Evolutionary conservation across 305 asterid species (phyloP).

Genomic region (Caryopteris hybrid): DNA sequence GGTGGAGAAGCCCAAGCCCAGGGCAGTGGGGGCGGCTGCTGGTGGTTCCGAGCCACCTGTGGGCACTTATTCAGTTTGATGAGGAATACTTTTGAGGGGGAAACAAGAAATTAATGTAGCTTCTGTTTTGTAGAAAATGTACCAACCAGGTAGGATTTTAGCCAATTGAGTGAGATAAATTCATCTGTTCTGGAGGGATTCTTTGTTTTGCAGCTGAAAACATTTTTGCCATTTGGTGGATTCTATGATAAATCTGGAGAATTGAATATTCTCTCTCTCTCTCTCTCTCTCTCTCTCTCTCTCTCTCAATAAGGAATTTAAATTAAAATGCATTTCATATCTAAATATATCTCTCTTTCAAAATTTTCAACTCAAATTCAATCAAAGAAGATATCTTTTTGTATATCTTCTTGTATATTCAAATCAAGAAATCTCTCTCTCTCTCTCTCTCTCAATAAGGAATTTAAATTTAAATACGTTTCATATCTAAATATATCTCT

Average conservation of each 20-base stretch:
- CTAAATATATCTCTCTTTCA: no score
- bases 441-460: no score
- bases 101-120: background rate
- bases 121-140: background rate
- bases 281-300: no score
- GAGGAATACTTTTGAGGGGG: background rate
- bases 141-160: background rate
- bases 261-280: no score
- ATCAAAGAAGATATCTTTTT: no score
- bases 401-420: no score
- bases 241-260: background rate
- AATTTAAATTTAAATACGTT: no score
- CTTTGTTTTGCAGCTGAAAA: background rate
- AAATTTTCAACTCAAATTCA: no score
- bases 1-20: conserved; percentile 69
- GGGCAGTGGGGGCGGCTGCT: conserved; percentile 27
- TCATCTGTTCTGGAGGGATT: background rate
- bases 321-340: no score
- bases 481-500: no score
- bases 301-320: no score
- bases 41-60: conserved; percentile 33
- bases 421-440: no score
- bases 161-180: background rate
- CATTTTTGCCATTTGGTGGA: conserved; percentile 9
- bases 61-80: conserved; percentile 40